Conservation (phyloP, 2,329 filamentous ascomycete genomes). For the Stachybotrys chartarum region DNA sequence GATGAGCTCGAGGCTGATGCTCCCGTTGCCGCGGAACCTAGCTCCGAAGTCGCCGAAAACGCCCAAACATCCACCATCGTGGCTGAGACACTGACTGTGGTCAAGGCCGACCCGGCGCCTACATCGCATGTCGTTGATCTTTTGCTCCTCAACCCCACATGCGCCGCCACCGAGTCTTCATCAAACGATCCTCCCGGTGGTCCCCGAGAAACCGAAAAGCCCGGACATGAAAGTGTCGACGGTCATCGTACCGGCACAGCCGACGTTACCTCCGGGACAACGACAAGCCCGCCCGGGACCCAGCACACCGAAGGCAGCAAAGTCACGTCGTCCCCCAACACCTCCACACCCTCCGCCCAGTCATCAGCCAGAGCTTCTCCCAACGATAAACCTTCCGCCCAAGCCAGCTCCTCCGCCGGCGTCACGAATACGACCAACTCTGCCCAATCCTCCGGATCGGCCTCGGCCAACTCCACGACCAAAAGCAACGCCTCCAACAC, state of each 20-base stretch:
- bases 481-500: constrained; percentile 5
- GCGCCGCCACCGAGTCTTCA: background rate
- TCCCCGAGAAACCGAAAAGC: background rate
- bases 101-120: background rate
- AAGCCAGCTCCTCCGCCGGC: background rate
- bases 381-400: background rate
- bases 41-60: background rate
- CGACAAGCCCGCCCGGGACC: background rate
- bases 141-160: background rate
- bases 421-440: background rate
- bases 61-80: background rate
- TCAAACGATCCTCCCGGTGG: background rate
- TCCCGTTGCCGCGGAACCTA: too few relatives aligned
- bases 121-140: background rate
- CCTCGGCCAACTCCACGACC: constrained; percentile 1
- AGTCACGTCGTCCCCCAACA: background rate
- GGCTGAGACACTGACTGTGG: background rate
- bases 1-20: background rate
- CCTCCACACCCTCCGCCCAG: background rate
- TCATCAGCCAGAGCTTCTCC: background rate
- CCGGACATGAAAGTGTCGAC: background rate
- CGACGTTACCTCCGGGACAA: background rate
- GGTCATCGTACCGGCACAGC: too few relatives aligned
- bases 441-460: background rate
- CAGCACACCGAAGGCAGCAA: background rate